These are phyloP conservation scores for Fimicolochytrium jonesii DNA, from an alignment of 192 early-diverging fungal genomes.

Conservation along the genomic window DNA sequence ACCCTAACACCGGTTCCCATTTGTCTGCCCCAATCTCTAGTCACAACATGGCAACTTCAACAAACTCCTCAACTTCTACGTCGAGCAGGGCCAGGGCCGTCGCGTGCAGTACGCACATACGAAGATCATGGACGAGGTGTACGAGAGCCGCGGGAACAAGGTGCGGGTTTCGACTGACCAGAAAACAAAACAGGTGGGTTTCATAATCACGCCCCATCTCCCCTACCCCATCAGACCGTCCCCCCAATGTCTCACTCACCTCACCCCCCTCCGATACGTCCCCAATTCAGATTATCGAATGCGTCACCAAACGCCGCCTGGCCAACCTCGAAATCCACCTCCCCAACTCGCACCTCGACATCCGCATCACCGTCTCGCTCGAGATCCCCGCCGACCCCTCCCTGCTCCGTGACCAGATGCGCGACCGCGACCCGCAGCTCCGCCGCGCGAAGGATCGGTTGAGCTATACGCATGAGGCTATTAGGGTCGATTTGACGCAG, in stretches of 20 bases:
- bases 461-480: constrained; percentile 77
- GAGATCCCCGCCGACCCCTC: constrained; percentile 52
- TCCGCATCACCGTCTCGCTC: constrained; percentile 78
- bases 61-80: constrained; percentile 67
- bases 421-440: constrained; percentile 34
- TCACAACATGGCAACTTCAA: constrained; percentile 86
- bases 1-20: too few species aligned
- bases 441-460: constrained; percentile 85
- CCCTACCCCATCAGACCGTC: too few species aligned
- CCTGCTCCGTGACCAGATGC: too few species aligned
- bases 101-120: constrained; percentile 69
- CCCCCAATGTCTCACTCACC: too few species aligned
- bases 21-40: constrained; percentile 19
- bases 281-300: constrained; percentile 33
- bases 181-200: constrained; percentile 35
- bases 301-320: constrained; percentile 71
- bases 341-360: constrained; percentile 76
- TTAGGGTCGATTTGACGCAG: constrained; percentile 86
- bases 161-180: constrained; percentile 30
- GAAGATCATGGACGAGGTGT: constrained; percentile 64
- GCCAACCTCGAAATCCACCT: constrained; percentile 84
- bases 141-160: constrained; percentile 11
- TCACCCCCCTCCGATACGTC: too few species aligned
- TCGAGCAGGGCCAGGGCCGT: constrained; percentile 27
- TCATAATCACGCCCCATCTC: too few species aligned